A percentile compares a stretch with the other conserved stretches of the same genome.
Evolutionary conservation across 345 rosid genomes (phyloP).

Genomic region (Bretschneidera sinensis): DNA sequence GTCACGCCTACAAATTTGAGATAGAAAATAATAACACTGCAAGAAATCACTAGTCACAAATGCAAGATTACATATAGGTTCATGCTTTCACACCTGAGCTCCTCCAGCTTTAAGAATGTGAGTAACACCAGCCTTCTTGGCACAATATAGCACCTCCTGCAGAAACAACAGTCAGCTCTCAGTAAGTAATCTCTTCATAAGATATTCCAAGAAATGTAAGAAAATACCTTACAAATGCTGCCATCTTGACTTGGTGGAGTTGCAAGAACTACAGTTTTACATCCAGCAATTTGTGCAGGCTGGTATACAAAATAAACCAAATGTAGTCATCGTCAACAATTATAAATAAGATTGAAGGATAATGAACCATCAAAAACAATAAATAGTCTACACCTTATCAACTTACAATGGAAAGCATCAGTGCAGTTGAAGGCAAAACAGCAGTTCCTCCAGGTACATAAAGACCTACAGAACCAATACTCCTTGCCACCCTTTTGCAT

Average conservation of each 20-base stretch:
- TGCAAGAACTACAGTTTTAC: conserved; percentile 80
- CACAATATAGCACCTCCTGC: conserved; percentile 87
- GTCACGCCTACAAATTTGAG: conserved; percentile 6
- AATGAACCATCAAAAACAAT: conserved; percentile 4
- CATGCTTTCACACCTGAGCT: conserved; percentile 61
- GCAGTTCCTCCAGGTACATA: conserved; percentile 96
- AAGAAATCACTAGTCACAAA: not conserved
- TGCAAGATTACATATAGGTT: not conserved
- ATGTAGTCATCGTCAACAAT: not conserved
- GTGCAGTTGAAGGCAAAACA: conserved; percentile 88
- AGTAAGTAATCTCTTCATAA: not conserved
- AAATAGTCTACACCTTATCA: not conserved
- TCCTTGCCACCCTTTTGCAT: conserved; percentile 82
- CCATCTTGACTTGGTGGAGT: conserved; percentile 83
- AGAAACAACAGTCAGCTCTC: conserved; percentile 9
- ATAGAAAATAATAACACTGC: not conserved
- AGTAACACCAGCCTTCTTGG: conserved; percentile 91
- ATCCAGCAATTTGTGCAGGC: conserved; percentile 98
- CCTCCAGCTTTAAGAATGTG: conserved; percentile 96
- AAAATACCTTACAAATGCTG: conserved; percentile 74
- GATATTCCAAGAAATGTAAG: not conserved
- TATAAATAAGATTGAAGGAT: not conserved
- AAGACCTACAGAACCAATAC: conserved; percentile 90
- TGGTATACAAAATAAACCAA: conserved; percentile 23
- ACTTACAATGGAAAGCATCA: conserved; percentile 91